Percentiles rank a stretch among this genome's conserved stretches.
phyloP scores from a whole-genome alignment of 2,329 filamentous ascomycete species.

The Pseudophaeomoniella oleicola region DNA sequence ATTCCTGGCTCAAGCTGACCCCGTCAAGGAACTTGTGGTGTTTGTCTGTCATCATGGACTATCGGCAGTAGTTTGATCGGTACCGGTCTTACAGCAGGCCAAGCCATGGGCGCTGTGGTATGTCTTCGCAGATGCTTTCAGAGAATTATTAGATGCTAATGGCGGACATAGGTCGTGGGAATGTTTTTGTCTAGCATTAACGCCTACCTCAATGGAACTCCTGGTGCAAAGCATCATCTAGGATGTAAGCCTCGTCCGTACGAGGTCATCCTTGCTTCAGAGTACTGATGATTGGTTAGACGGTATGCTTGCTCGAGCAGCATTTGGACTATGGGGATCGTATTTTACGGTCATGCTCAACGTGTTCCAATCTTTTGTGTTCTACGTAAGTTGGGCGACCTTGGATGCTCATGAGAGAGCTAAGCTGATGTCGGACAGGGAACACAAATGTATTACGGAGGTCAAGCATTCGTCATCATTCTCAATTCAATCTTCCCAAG shows the following conservation, averaged over 20 bases:
- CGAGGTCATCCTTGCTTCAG: background rate
- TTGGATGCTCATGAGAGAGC: background rate
- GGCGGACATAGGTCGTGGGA: too few species aligned
- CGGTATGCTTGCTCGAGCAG: too few species aligned
- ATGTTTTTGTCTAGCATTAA: background rate
- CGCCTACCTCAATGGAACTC: background rate
- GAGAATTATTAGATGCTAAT: too few species aligned
- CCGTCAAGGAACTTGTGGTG: too few species aligned
- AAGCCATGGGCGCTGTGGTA: background rate
- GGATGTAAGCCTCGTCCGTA: background rate
- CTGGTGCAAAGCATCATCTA: background rate
- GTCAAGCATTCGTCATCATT: slow-evolving; percentile 12
- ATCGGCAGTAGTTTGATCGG: background rate
- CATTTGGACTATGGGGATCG: too few species aligned
- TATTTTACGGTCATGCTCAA: background rate
- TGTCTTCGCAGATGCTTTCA: too few species aligned
- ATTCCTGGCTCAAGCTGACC: too few species aligned
- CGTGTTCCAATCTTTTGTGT: background rate
- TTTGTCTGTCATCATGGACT: slow-evolving; percentile 1
- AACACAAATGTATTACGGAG: slow-evolving; percentile 11
- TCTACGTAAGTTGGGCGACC: background rate
- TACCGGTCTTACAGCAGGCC: background rate
- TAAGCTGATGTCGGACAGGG: slow-evolving; percentile 4
- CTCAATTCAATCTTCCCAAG: slow-evolving; percentile 8
- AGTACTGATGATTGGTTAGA: too few species aligned